A percentile compares a stretch with the other conserved stretches of the same genome.
Conservation (phyloP, 257 asterid species). For the Nicotiana benthamiana region DNA sequence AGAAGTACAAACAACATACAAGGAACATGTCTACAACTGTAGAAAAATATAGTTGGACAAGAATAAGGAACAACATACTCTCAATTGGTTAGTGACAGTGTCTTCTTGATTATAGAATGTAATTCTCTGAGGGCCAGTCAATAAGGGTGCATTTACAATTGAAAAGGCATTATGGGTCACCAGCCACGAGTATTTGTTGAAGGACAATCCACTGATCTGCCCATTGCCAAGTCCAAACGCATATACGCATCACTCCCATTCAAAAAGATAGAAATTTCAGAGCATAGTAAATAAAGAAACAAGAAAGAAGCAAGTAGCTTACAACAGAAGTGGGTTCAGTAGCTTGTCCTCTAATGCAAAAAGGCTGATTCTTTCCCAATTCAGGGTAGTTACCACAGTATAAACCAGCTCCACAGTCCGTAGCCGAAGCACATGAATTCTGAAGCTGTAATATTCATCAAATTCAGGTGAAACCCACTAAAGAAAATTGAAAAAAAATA, state of each 20-base stretch:
- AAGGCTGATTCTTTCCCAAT: conserved; percentile 59
- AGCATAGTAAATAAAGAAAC: neutral
- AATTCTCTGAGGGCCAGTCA: conserved; percentile 70
- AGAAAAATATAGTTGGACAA: neutral
- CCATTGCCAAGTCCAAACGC: neutral
- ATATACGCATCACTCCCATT: neutral
- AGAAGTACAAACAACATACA: neutral
- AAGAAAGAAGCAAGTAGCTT: conserved; percentile 6
- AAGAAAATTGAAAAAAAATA: neutral
- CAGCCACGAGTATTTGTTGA: conserved; percentile 93
- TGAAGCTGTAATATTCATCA: conserved; percentile 44
- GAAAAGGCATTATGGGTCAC: conserved; percentile 93
- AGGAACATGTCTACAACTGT: neutral
- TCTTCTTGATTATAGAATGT: conserved; percentile 97
- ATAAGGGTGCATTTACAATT: conserved; percentile 69
- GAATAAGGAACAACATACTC: conserved; percentile 31
- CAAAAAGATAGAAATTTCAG: neutral
- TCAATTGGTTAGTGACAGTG: conserved; percentile 80
- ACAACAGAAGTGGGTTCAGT: conserved; percentile 63
- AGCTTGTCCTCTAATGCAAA: conserved; percentile 89
- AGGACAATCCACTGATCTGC: conserved; percentile 79
- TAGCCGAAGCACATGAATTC: conserved; percentile 58
- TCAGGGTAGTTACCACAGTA: conserved; percentile 90
- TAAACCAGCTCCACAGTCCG: conserved; percentile 71
- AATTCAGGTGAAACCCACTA: conserved; percentile 19